Evolutionary conservation across 2,329 filamentous ascomycete species (phyloP).

Genomic region (Didymella pinodella): DNA sequence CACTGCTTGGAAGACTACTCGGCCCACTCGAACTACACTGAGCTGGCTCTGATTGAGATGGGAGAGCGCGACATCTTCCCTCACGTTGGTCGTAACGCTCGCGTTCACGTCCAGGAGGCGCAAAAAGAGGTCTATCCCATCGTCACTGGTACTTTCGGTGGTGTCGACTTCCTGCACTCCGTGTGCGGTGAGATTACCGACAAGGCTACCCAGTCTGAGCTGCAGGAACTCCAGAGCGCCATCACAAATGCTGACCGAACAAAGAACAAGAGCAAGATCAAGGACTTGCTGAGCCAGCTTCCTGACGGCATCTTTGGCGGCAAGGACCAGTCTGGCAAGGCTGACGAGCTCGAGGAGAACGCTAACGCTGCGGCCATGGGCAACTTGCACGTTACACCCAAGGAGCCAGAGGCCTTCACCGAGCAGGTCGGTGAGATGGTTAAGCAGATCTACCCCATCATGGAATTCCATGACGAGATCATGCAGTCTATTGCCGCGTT

Average conservation of each 20-base stretch:
- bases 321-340: slow-evolving; percentile 75
- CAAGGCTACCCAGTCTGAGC: slow-evolving; percentile 89
- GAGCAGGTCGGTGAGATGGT: slow-evolving; percentile 76
- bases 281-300: slow-evolving; percentile 81
- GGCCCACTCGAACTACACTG: slow-evolving; percentile 92
- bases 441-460: slow-evolving; percentile 83
- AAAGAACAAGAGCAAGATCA: slow-evolving; percentile 76
- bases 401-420: slow-evolving; percentile 84
- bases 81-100: slow-evolving; percentile 80
- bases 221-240: slow-evolving; percentile 86
- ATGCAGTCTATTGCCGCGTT: slow-evolving; percentile 80
- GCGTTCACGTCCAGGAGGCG: slow-evolving; percentile 72
- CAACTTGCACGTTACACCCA: slow-evolving; percentile 76
- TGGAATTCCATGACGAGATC: slow-evolving; percentile 89
- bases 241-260: slow-evolving; percentile 69
- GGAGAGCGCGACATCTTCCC: slow-evolving; percentile 84
- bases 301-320: slow-evolving; percentile 81
- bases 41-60: slow-evolving; percentile 86
- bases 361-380: slow-evolving; percentile 78
- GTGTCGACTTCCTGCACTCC: slow-evolving; percentile 92
- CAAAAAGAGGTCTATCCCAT: slow-evolving; percentile 76
- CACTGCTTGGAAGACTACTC: slow-evolving; percentile 92
- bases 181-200: slow-evolving; percentile 82
- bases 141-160: slow-evolving; percentile 91
- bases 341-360: slow-evolving; percentile 81